Conservation (phyloP, 306 rosid species). For the Canavalia gladiata region DNA sequence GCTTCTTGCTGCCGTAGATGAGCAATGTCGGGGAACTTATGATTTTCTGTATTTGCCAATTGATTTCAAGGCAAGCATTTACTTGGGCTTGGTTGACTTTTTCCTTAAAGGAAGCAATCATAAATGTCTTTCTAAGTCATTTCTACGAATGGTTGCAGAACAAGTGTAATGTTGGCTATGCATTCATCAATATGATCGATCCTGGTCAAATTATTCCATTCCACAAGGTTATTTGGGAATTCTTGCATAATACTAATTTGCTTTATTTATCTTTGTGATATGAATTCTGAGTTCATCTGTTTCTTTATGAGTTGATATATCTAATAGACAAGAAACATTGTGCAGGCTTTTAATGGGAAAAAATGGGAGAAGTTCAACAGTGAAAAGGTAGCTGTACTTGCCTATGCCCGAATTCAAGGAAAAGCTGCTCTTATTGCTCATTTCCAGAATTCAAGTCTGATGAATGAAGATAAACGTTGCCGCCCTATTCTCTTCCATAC, state of each 20-base stretch:
- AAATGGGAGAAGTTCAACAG: constrained; percentile 96
- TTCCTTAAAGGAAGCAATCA: constrained; percentile 19
- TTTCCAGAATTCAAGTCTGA: constrained; percentile 88
- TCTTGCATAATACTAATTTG: constrained; percentile 24
- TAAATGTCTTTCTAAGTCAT: constrained; percentile 46
- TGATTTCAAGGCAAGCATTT: constrained; percentile 79
- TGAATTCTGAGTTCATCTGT: constrained; percentile 27
- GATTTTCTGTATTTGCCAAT: constrained; percentile 92
- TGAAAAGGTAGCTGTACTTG: constrained; percentile 90
- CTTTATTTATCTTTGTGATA: constrained; percentile 32
- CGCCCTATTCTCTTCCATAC: constrained; percentile 91
- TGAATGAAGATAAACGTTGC: constrained; percentile 87
- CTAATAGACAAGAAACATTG: constrained; percentile 34
- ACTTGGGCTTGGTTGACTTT: constrained; percentile 43
- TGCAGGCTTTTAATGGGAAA: constrained; percentile 88
- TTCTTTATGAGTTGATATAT: constrained; percentile 38
- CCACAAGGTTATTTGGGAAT: constrained; percentile 64
- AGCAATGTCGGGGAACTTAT: constrained; percentile 83
- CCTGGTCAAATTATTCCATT: constrained; percentile 83
- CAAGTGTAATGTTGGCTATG: constrained; percentile 95
- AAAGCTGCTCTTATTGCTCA: constrained; percentile 83
- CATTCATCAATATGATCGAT: constrained; percentile 89
- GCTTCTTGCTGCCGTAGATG: constrained; percentile 91
- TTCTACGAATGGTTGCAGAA: constrained; percentile 62
- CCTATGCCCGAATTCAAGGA: constrained; percentile 92